Base-by-base conservation (phyloP, 495 filamentous ascomycete genomes). In the Beverwykella pulmonaria region DNA sequence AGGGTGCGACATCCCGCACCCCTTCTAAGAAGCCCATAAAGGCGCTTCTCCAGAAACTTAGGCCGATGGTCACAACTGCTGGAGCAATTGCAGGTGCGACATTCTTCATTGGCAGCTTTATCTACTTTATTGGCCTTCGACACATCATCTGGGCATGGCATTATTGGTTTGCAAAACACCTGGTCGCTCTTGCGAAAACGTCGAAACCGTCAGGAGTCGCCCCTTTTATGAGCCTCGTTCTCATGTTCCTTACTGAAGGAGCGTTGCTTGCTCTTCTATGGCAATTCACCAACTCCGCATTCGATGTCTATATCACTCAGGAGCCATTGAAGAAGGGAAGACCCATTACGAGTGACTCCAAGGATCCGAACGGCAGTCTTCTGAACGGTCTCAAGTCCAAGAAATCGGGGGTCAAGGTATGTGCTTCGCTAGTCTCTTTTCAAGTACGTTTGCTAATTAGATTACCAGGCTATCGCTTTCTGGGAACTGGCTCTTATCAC, bases 361-460 rank as follows among this genome's bases (percentile, higher is more conserved):
- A 87, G 67, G 95, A 98, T 78, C 92, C 94, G 1, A 98, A 95
- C 69, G 93, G 92, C 36, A 96, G 88, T 71, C 79, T 98, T 44
- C 74, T 98, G 49, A 90, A 86, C 58, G 94, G 94, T 0, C 77
- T 98, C 50, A 92, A 87, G 66, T 85, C 88, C 20, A 92, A 84
- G 75, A 91, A 88, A 65, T 77, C 85, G 44, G 71, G 85, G n/a
- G 80, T 83, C 39, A 83, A 78, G 78, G 87, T 83, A 80, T 70
- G 79, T 73, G 30, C 22, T 15, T 4, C 9, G 17, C 22, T 32
- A 48, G 20, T 6, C 41, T 25, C 15, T 19, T 44, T 17, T 9
- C 7, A 17, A 19, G 15, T 17, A 26, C 9, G 9, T 39, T 27
- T 17, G 12, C 12, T 29, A 1, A 20, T 8, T 25, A 25, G 53